Percentiles rank a stretch among this genome's conserved stretches.
Conservation (phyloP, 805 yeast genomes). For the Isabelozyma gotoi region DNA sequence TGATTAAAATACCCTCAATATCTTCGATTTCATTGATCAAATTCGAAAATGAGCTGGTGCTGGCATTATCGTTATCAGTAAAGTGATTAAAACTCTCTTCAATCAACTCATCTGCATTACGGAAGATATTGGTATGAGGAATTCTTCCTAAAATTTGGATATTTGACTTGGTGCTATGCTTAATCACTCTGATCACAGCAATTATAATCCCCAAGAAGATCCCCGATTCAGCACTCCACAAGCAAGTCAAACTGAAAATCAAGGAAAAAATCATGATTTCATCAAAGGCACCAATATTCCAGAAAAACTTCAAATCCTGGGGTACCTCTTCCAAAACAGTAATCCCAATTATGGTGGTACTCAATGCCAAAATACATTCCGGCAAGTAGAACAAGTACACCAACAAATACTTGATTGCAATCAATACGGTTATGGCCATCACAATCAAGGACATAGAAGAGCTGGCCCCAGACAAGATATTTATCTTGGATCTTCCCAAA, state of each 20-base stretch:
- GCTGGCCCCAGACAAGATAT: conserved; percentile 46
- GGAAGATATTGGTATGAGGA: conserved; percentile 45
- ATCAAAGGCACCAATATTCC: conserved; percentile 27
- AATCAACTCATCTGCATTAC: conserved; percentile 67
- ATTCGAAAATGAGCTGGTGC: not conserved
- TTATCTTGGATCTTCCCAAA: conserved; percentile 34
- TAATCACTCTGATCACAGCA: conserved; percentile 45
- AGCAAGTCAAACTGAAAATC: conserved; percentile 25
- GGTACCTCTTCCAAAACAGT: conserved; percentile 46
- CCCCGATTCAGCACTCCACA: conserved; percentile 41
- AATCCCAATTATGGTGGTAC: conserved; percentile 45
- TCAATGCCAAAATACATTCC: conserved; percentile 32
- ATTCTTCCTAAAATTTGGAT: conserved; percentile 77
- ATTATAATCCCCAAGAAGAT: conserved; percentile 33
- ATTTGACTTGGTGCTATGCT: conserved; percentile 76
- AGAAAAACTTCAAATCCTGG: conserved; percentile 30
- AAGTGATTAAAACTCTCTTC: conserved; percentile 30
- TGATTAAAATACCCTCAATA: conserved; percentile 72
- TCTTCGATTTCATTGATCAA: conserved; percentile 37
- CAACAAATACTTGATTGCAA: conserved; percentile 23
- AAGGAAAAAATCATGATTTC: conserved; percentile 23
- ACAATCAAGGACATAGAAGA: conserved; percentile 39
- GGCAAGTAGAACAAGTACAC: conserved; percentile 26
- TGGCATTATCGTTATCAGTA: conserved; percentile 8
- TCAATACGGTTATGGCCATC: conserved; percentile 26